These are phyloP conservation scores for Colletotrichum incanum DNA, from an alignment of 2,329 filamentous ascomycete genomes.

Conservation along the genomic window DNA sequence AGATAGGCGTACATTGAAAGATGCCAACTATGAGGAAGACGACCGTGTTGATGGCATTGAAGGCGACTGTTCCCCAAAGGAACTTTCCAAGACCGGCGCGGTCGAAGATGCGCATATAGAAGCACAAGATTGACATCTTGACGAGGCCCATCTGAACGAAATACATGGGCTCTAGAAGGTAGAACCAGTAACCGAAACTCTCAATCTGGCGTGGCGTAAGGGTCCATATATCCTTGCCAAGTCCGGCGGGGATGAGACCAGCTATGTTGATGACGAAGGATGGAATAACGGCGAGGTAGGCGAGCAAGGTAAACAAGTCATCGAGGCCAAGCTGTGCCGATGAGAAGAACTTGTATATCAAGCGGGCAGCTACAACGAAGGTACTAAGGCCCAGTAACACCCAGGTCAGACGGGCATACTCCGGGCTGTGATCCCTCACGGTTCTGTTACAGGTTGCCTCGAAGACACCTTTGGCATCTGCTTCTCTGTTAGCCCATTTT, in stretches of 20 bases:
- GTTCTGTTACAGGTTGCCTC: slow-evolving; percentile 31
- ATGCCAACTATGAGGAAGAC: slow-evolving; percentile 53
- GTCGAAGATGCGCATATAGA: slow-evolving; percentile 61
- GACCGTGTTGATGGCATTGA: slow-evolving; percentile 51
- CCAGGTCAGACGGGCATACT: slow-evolving; percentile 32
- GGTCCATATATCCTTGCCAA: slow-evolving; percentile 56
- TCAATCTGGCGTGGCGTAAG: slow-evolving; percentile 46
- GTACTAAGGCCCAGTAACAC: slow-evolving; percentile 22
- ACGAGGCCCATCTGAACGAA: slow-evolving; percentile 55
- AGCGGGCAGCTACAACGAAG: slow-evolving; percentile 54
- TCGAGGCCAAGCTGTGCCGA: slow-evolving; percentile 50
- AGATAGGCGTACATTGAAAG: slow-evolving; percentile 58
- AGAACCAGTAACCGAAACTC: slow-evolving; percentile 51
- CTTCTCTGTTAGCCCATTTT: not conserved
- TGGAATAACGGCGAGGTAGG: slow-evolving; percentile 45
- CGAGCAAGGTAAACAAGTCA: slow-evolving; percentile 49
- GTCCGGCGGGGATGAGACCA: slow-evolving; percentile 47
- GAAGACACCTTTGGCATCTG: slow-evolving; percentile 34
- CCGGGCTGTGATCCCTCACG: slow-evolving; percentile 23
- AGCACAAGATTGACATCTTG: slow-evolving; percentile 59
- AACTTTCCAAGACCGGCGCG: slow-evolving; percentile 48
- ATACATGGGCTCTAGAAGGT: slow-evolving; percentile 56
- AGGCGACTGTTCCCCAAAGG: slow-evolving; percentile 52
- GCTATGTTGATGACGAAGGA: slow-evolving; percentile 46
- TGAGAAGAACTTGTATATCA: slow-evolving; percentile 49